A percentile compares a stretch with the other conserved stretches of the same genome.
Evolutionary conservation across 2,329 filamentous ascomycete genomes (phyloP).

Genomic region (Colletotrichum caudatum): DNA sequence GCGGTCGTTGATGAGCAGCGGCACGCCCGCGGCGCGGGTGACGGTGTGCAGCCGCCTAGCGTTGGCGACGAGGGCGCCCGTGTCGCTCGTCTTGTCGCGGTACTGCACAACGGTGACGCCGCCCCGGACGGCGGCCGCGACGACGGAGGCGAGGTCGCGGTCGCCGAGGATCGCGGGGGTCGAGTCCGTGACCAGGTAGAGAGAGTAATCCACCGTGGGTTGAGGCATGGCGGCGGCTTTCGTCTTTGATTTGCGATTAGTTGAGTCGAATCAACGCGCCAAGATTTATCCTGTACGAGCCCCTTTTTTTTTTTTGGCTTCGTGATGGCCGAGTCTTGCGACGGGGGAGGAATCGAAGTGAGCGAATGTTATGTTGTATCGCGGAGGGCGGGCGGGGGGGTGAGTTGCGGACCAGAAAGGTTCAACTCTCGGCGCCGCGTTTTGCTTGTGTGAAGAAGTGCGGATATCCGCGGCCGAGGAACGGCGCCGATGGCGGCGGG

Average conservation of each 20-base stretch:
- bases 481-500: slow-evolving; percentile 24
- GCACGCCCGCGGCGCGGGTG: slow-evolving; percentile 75
- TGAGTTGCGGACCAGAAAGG: background rate
- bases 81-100: slow-evolving; percentile 87
- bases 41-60: slow-evolving; percentile 78
- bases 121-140: slow-evolving; percentile 80
- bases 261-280: background rate
- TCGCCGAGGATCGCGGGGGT: slow-evolving; percentile 84
- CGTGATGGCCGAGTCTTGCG: background rate
- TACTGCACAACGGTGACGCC: slow-evolving; percentile 91
- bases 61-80: slow-evolving; percentile 75
- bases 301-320: background rate
- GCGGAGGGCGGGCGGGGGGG: background rate
- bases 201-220: slow-evolving; percentile 75
- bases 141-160: slow-evolving; percentile 77
- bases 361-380: slow-evolving; percentile 6
- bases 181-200: slow-evolving; percentile 95
- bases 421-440: slow-evolving; percentile 8
- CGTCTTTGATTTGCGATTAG: background rate
- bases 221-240: slow-evolving; percentile 48
- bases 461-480: slow-evolving; percentile 36
- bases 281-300: background rate
- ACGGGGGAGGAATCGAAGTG: background rate
- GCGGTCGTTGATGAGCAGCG: slow-evolving; percentile 92
- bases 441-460: slow-evolving; percentile 20